Evolutionary conservation across 768 basidiomycete species (phyloP).

Genomic region (Strobilomyces echinocephalus): DNA sequence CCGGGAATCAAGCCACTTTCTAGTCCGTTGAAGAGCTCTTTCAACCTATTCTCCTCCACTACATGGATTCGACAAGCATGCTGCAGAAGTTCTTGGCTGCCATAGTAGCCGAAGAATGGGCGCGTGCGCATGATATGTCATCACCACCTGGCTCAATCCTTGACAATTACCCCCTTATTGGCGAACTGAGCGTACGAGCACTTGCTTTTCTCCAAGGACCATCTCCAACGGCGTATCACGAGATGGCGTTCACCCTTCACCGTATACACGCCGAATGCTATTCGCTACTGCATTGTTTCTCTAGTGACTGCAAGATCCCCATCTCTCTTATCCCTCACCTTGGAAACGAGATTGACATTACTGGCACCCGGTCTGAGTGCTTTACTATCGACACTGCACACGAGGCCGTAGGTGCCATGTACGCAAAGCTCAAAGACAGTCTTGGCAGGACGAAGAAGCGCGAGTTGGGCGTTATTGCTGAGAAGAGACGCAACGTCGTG

Average conservation of each 20-base stretch:
- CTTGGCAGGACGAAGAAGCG: slow-evolving; percentile 76
- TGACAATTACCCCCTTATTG: slow-evolving; percentile 54
- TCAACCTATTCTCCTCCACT: slow-evolving; percentile 69
- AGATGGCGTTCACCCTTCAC: slow-evolving; percentile 78
- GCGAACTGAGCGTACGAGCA: slow-evolving; percentile 63
- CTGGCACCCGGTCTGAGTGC: slow-evolving; percentile 54
- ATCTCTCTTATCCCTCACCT: slow-evolving; percentile 74
- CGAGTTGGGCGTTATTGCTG: slow-evolving; percentile 66
- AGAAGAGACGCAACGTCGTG: slow-evolving; percentile 66
- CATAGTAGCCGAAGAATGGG: slow-evolving; percentile 90
- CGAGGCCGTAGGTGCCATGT: slow-evolving; percentile 63
- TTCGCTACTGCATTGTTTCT: slow-evolving; percentile 76
- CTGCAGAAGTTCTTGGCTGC: slow-evolving; percentile 86
- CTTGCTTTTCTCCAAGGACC: slow-evolving; percentile 69
- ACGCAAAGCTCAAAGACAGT: slow-evolving; percentile 66
- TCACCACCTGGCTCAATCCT: slow-evolving; percentile 40
- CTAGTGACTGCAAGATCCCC: slow-evolving; percentile 82
- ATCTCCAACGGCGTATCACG: slow-evolving; percentile 79
- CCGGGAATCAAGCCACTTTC: not conserved
- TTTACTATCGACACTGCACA: slow-evolving; percentile 82
- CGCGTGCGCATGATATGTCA: slow-evolving; percentile 45
- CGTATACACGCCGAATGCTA: slow-evolving; percentile 79
- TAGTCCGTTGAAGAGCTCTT: slow-evolving; percentile 62
- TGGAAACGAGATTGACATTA: slow-evolving; percentile 72
- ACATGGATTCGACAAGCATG: slow-evolving; percentile 85